Conservation (phyloP, 306 rosid genomes). For the Delonix regia region DNA sequence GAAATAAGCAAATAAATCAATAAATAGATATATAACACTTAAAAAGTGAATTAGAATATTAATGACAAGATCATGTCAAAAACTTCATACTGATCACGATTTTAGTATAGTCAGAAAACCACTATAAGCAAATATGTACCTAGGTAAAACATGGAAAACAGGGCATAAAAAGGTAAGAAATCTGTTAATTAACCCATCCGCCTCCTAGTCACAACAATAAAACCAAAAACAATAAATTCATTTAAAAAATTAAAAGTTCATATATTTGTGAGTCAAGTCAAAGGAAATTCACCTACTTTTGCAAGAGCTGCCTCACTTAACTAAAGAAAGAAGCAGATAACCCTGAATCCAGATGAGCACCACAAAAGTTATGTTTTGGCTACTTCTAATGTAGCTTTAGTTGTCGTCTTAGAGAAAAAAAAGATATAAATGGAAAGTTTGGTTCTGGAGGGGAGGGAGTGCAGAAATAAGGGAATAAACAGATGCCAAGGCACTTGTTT, state of each 20-base stretch:
- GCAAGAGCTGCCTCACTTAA: constrained; percentile 8
- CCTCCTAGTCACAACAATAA: background rate
- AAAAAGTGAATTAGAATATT: background rate
- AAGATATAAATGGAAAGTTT: background rate
- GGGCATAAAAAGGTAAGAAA: background rate
- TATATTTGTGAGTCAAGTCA: background rate
- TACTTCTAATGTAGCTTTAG: constrained; percentile 8
- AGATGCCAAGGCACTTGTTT: constrained; percentile 17
- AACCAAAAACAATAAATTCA: background rate
- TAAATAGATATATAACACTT: background rate
- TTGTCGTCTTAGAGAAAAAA: background rate
- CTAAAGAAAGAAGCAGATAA: background rate
- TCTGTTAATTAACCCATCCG: background rate
- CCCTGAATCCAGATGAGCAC: background rate
- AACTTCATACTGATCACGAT: background rate
- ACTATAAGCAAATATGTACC: background rate
- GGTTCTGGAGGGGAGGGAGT: background rate
- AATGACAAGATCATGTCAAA: background rate
- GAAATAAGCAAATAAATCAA: too few species aligned
- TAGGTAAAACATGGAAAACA: background rate
- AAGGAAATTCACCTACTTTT: background rate
- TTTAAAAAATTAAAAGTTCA: background rate
- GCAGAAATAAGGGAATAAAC: background rate
- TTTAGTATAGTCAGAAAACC: background rate
- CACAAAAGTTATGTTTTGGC: background rate